phyloP scores from a whole-genome alignment of 495 filamentous ascomycete genomes.

The Podospora pseudocomata region DNA sequence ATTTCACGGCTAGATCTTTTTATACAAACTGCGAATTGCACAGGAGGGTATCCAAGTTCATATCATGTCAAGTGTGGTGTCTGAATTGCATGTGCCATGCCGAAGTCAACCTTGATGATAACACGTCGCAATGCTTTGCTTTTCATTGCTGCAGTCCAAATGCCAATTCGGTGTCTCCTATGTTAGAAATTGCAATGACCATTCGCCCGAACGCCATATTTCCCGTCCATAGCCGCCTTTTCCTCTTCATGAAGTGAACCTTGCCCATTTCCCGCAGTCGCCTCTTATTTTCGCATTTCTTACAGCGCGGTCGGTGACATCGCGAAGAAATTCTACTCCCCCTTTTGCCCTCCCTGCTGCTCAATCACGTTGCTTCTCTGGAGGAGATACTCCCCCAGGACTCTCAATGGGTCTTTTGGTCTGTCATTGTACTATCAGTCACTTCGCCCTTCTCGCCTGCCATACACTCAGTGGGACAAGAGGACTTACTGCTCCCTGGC shows the following conservation, averaged over 20 bases:
- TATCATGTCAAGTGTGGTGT: not conserved
- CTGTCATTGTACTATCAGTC: conserved; percentile 29
- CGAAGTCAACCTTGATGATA: not conserved
- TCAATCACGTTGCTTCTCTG: conserved; percentile 77
- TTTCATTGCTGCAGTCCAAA: not conserved
- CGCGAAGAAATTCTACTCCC: not conserved
- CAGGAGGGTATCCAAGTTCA: not conserved
- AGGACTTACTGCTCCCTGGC: conserved; percentile 73
- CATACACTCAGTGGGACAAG: not conserved
- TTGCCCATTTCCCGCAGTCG: too few species aligned
- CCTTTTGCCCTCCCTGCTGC: conserved; percentile 28
- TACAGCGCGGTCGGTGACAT: not conserved
- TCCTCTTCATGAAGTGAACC: not conserved
- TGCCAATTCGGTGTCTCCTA: not conserved
- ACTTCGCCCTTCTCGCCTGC: not conserved
- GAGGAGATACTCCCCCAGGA: conserved; percentile 80
- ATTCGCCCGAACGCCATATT: not conserved
- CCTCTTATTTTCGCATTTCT: too few species aligned
- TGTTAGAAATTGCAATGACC: not conserved
- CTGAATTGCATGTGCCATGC: not conserved
- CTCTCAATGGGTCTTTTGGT: conserved; percentile 80
- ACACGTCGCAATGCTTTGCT: not conserved
- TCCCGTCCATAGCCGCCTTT: not conserved
- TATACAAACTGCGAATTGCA: conserved; percentile 18
- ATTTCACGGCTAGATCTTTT: conserved; percentile 19